Percentiles rank a stretch among this genome's conserved stretches.
phyloP scores from a whole-genome alignment of 2,329 filamentous ascomycete species.

The Aspergillus pseudotamarii region DNA sequence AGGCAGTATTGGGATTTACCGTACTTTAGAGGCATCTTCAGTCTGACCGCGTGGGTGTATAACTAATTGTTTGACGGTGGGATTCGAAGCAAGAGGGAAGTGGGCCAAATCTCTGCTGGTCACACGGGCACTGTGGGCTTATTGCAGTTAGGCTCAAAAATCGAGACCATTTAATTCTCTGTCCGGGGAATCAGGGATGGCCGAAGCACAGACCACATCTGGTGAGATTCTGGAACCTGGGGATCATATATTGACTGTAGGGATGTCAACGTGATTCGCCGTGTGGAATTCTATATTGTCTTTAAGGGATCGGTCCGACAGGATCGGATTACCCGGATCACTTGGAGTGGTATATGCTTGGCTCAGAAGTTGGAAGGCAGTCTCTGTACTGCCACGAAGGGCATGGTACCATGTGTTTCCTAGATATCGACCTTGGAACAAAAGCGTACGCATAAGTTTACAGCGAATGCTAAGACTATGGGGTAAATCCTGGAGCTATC shows the following conservation, averaged over 20 bases:
- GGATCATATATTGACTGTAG: background rate
- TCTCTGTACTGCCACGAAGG: background rate
- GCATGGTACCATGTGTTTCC: background rate
- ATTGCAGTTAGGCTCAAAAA: background rate
- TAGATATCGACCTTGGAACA: background rate
- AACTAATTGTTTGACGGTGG: background rate
- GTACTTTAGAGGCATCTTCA: background rate
- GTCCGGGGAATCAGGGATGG: background rate
- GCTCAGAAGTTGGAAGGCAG: background rate
- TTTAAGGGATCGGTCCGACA: background rate
- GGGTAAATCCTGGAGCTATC: background rate
- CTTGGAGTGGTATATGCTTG: background rate
- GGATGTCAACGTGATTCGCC: background rate
- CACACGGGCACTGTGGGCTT: slow-evolving; percentile 10
- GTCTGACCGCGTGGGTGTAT: background rate
- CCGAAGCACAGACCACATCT: background rate
- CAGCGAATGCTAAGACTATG: background rate
- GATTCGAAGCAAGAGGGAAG: background rate
- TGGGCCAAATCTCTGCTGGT: slow-evolving; percentile 12
- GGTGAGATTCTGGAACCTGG: background rate
- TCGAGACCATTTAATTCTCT: background rate
- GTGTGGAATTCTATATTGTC: background rate
- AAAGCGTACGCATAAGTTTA: background rate
- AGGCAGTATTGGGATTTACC: background rate
- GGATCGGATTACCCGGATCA: background rate